Conservation (phyloP, 2,329 filamentous ascomycete genomes). For the Colletotrichum graminicola region DNA sequence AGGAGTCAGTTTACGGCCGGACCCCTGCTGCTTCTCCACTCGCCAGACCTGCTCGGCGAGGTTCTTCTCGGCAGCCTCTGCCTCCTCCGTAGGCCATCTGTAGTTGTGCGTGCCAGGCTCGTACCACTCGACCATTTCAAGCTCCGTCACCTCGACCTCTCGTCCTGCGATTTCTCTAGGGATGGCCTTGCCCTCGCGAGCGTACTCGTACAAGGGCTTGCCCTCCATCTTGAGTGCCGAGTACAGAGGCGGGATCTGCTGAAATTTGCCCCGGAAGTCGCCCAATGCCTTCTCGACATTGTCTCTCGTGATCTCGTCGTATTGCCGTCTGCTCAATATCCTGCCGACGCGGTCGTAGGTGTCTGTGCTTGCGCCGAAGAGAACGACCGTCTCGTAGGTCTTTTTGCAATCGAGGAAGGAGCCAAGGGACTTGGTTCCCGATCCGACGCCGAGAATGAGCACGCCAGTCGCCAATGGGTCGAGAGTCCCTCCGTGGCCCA, state of each 20-base stretch:
- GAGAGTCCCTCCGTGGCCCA: slow-evolving; percentile 95
- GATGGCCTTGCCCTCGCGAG: slow-evolving; percentile 86
- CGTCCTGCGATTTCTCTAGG: slow-evolving; percentile 86
- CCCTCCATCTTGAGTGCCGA: slow-evolving; percentile 94
- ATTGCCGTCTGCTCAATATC: slow-evolving; percentile 79
- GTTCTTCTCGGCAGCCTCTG: slow-evolving; percentile 78
- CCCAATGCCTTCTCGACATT: slow-evolving; percentile 81
- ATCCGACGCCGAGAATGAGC: slow-evolving; percentile 87
- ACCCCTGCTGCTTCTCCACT: slow-evolving; percentile 68
- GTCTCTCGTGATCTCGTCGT: slow-evolving; percentile 84
- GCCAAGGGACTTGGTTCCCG: slow-evolving; percentile 84
- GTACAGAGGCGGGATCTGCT: slow-evolving; percentile 92
- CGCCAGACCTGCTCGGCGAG: slow-evolving; percentile 80
- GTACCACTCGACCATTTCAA: slow-evolving; percentile 87
- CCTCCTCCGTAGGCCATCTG: slow-evolving; percentile 84
- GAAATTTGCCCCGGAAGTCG: slow-evolving; percentile 83
- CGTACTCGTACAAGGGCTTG: slow-evolving; percentile 96
- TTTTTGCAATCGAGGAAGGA: slow-evolving; percentile 91
- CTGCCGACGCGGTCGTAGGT: slow-evolving; percentile 91
- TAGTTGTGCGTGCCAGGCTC: slow-evolving; percentile 85
- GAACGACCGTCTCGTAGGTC: slow-evolving; percentile 87
- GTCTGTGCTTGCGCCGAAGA: slow-evolving; percentile 94
- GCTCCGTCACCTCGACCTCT: slow-evolving; percentile 79
- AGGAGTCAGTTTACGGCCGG: slow-evolving; percentile 61
- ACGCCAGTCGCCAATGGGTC: slow-evolving; percentile 96